A percentile compares a stretch with the other conserved stretches of the same genome.
Conservation (phyloP, 2,329 filamentous ascomycete genomes). For the Colletotrichum filicis region DNA sequence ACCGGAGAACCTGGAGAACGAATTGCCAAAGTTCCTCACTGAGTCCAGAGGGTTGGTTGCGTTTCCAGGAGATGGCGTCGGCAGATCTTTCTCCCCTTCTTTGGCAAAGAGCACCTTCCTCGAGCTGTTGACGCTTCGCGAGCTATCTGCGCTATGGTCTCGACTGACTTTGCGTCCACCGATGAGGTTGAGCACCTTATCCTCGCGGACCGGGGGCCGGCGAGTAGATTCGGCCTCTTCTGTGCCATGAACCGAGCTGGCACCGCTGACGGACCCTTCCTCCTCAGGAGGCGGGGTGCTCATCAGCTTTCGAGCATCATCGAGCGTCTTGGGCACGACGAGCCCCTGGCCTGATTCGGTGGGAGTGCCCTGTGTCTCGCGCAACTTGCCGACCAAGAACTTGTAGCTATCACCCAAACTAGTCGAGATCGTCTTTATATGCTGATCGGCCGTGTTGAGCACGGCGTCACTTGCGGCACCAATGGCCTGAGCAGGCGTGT, state of each 20-base stretch:
- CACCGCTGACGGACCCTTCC: slow-evolving; percentile 68
- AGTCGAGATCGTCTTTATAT: slow-evolving; percentile 90
- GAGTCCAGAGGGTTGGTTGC: slow-evolving; percentile 70
- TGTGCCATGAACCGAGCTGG: slow-evolving; percentile 60
- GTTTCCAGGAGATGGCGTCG: slow-evolving; percentile 32
- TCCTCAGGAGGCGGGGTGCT: slow-evolving; percentile 75
- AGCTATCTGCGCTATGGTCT: slow-evolving; percentile 83
- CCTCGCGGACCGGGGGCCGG: slow-evolving; percentile 57
- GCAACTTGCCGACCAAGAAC: slow-evolving; percentile 88
- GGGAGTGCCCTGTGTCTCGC: slow-evolving; percentile 69
- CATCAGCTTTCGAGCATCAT: slow-evolving; percentile 91
- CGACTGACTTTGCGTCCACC: slow-evolving; percentile 70
- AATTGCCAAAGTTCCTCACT: slow-evolving; percentile 82
- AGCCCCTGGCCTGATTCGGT: slow-evolving; percentile 58
- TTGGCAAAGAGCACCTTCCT: slow-evolving; percentile 65
- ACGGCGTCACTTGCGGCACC: slow-evolving; percentile 87
- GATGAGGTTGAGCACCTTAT: slow-evolving; percentile 77
- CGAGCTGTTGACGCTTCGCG: slow-evolving; percentile 69
- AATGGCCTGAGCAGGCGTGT: slow-evolving; percentile 83
- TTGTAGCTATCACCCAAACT: slow-evolving; percentile 94
- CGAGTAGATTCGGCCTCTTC: slow-evolving; percentile 48
- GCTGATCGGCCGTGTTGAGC: slow-evolving; percentile 88
- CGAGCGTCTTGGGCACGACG: slow-evolving; percentile 85
- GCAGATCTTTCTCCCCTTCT: slow-evolving; percentile 52
- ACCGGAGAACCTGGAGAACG: slow-evolving; percentile 80